Conservation (phyloP, 2,329 filamentous ascomycete genomes). For the Grosmannia clavigera region DNA sequence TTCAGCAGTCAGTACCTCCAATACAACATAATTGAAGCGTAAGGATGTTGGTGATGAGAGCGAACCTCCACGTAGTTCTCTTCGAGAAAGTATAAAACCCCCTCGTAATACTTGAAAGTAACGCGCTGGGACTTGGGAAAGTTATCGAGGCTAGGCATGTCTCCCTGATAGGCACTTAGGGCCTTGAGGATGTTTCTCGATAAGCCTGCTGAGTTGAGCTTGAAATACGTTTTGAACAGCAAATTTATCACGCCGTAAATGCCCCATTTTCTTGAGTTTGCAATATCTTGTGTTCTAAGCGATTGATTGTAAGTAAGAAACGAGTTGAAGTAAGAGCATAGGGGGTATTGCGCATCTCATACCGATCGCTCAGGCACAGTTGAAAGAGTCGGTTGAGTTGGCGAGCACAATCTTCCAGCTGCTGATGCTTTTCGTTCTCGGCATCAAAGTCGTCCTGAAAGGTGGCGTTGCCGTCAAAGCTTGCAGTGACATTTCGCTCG, state of each 20-base stretch:
- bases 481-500: constrained; percentile 35
- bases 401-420: constrained; percentile 80
- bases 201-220: constrained; percentile 77
- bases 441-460: constrained; percentile 76
- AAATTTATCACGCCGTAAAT: constrained; percentile 92
- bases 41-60: not conserved
- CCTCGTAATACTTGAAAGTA: constrained; percentile 93
- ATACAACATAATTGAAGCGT: too few species aligned
- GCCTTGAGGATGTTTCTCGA: constrained; percentile 84
- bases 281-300: constrained; percentile 46
- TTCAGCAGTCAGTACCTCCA: not conserved
- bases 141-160: constrained; percentile 66
- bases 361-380: constrained; percentile 82
- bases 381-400: constrained; percentile 88
- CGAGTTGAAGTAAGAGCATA: not conserved
- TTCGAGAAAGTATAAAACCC: constrained; percentile 85
- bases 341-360: constrained; percentile 19
- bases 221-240: constrained; percentile 97
- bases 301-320: constrained; percentile 29
- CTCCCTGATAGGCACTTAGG: constrained; percentile 60
- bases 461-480: constrained; percentile 26
- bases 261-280: constrained; percentile 94
- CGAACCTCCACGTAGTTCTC: constrained; percentile 75
- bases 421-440: constrained; percentile 65
- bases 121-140: constrained; percentile 88